These are phyloP conservation scores for Trichoderma sp. DNA, from an alignment of 2,329 filamentous ascomycete species.

Conservation along the genomic window DNA sequence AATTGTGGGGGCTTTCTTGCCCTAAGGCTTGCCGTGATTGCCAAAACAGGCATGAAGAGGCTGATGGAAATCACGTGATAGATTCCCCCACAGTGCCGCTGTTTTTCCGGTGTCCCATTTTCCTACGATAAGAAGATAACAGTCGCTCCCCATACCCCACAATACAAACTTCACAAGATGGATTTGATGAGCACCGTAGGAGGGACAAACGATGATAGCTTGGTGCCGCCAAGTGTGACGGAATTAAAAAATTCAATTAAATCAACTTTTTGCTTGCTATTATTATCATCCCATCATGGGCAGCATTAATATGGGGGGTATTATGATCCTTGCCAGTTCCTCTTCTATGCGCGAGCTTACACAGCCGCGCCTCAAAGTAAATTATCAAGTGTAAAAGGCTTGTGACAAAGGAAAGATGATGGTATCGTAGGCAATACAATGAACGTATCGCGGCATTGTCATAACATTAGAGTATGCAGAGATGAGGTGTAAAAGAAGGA, in stretches of 20 bases:
- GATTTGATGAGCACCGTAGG: not conserved
- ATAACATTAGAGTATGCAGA: not conserved
- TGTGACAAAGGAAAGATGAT: not conserved
- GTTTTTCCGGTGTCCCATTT: not conserved
- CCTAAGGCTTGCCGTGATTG: constrained; percentile 31
- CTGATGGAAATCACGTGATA: not conserved
- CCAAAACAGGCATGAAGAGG: not conserved
- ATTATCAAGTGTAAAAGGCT: not conserved
- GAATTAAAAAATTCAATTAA: not conserved
- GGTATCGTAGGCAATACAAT: not conserved
- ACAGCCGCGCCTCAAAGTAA: not conserved
- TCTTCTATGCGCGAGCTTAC: constrained; percentile 3
- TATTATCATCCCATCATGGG: not conserved
- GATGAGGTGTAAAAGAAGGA: not conserved
- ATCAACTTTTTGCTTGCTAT: not conserved
- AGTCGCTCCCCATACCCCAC: not conserved
- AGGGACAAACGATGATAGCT: not conserved
- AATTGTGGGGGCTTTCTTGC: constrained; percentile 37
- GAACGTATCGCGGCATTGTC: not conserved
- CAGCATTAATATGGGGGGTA: constrained; percentile 1
- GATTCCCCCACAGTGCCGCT: not conserved
- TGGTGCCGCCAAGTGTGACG: not conserved
- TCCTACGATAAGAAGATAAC: not conserved
- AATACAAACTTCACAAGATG: not conserved
- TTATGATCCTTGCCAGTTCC: constrained; percentile 4